Evolutionary conservation across 257 asterid species (phyloP).

Genomic region (Scutellaria barbata): DNA sequence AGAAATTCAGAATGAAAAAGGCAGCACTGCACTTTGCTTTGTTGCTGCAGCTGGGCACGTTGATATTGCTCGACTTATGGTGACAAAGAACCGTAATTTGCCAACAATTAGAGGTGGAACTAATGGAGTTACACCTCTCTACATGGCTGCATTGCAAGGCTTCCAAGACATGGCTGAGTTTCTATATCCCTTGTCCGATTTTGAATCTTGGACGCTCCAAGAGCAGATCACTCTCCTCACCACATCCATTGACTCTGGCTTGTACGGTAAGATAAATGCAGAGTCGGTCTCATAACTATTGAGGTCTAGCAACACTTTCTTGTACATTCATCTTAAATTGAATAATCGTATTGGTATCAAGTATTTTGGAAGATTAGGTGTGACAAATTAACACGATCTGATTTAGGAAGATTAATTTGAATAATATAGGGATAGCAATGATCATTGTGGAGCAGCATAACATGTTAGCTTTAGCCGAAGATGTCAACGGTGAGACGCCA

Average conservation of each 20-base stretch:
- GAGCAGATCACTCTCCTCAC: conserved; percentile 33
- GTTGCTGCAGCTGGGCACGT: conserved; percentile 40
- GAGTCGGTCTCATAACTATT: too few relatives aligned
- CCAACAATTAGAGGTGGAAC: background rate
- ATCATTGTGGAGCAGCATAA: background rate
- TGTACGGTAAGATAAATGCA: conserved; percentile 45
- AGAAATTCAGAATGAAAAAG: conserved; percentile 31
- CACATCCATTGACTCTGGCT: conserved; percentile 26
- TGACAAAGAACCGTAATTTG: background rate
- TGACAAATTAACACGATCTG: too few relatives aligned
- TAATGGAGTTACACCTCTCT: conserved; percentile 36
- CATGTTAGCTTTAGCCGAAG: conserved; percentile 28
- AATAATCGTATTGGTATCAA: too few relatives aligned
- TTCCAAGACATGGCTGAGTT: conserved; percentile 24
- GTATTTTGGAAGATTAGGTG: too few relatives aligned
- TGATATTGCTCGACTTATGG: conserved; percentile 31
- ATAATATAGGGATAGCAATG: conserved; percentile 38
- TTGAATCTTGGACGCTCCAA: background rate
- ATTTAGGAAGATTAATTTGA: background rate
- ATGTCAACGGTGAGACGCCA: conserved; percentile 31
- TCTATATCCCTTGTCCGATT: conserved; percentile 8
- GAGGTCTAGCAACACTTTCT: too few relatives aligned
- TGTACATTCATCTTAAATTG: too few relatives aligned
- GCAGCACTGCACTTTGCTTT: conserved; percentile 38
- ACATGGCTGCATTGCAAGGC: conserved; percentile 41